These are phyloP conservation scores for Starmerella etchellsii DNA, from an alignment of 805 yeast species.

Conservation along the genomic window DNA sequence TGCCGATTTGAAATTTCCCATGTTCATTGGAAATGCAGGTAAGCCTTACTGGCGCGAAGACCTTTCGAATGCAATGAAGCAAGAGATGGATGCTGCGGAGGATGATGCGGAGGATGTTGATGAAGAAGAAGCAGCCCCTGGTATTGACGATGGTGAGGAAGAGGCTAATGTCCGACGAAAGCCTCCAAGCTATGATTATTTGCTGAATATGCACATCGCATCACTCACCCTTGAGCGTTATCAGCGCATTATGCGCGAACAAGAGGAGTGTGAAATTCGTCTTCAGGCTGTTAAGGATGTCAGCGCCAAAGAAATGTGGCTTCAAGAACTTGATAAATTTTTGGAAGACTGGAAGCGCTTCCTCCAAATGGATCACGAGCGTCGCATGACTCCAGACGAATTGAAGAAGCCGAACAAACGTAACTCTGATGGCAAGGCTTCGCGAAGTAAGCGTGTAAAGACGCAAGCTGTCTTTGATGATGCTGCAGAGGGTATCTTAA, in stretches of 20 bases:
- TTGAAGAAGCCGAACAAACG: slow-evolving; percentile 8
- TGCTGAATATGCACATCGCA: slow-evolving; percentile 88
- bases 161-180: slow-evolving; percentile 25
- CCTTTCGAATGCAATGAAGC: slow-evolving; percentile 20
- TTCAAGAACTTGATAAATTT: slow-evolving; percentile 65
- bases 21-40: slow-evolving; percentile 50
- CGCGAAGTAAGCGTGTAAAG: slow-evolving; percentile 6
- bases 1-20: slow-evolving; percentile 52
- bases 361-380: slow-evolving; percentile 49
- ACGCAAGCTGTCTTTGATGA: slow-evolving; percentile 20
- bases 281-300: slow-evolving; percentile 54
- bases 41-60: slow-evolving; percentile 41
- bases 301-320: slow-evolving; percentile 83
- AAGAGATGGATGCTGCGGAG: slow-evolving; percentile 28
- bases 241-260: slow-evolving; percentile 61
- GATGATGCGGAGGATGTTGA: slow-evolving; percentile 27
- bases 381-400: slow-evolving; percentile 30
- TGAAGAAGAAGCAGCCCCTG: slow-evolving; percentile 23
- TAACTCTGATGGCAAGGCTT: slow-evolving; percentile 20
- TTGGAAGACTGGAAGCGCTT: slow-evolving; percentile 52
- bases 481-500: slow-evolving; percentile 26
- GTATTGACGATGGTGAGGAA: slow-evolving; percentile 17
- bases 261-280: slow-evolving; percentile 54
- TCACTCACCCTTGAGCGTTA: slow-evolving; percentile 83
- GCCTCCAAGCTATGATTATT: slow-evolving; percentile 63